phyloP scores from a whole-genome alignment of 2,329 filamentous ascomycete species.

The Phialocephala subalpina region DNA sequence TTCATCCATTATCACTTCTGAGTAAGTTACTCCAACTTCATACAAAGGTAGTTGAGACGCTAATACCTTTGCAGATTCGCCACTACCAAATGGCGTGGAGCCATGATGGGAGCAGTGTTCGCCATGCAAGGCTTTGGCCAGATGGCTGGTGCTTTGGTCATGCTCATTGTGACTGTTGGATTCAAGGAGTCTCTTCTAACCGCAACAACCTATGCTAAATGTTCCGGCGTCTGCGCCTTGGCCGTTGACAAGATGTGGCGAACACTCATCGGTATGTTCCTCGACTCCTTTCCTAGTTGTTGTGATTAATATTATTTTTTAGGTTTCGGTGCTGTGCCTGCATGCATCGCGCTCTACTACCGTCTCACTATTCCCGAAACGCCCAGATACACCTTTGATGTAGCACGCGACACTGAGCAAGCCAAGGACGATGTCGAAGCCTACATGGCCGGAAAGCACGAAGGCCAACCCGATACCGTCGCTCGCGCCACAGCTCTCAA shows the following conservation, averaged over 20 bases:
- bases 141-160: constrained; percentile 76
- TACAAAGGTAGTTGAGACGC: background rate
- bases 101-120: constrained; percentile 88
- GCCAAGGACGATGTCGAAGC: constrained; percentile 76
- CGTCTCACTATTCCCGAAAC: constrained; percentile 87
- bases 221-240: constrained; percentile 68
- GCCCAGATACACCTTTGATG: constrained; percentile 87
- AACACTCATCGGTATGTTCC: constrained; percentile 62
- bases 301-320: constrained; percentile 11
- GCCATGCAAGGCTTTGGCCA: constrained; percentile 89
- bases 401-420: constrained; percentile 78
- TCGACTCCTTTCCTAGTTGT: background rate
- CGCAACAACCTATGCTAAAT: constrained; percentile 60
- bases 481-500: constrained; percentile 56
- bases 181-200: constrained; percentile 72
- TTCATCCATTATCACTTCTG: constrained; percentile 84
- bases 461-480: constrained; percentile 73
- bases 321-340: constrained; percentile 77
- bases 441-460: constrained; percentile 70
- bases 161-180: constrained; percentile 75
- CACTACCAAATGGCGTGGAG: constrained; percentile 84
- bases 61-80: constrained; percentile 61
- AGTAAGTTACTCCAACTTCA: constrained; percentile 45
- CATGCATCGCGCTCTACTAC: constrained; percentile 85
- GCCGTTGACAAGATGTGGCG: constrained; percentile 91